Conservation (phyloP, 345 rosid species). For the Limnanthes douglasii region DNA sequence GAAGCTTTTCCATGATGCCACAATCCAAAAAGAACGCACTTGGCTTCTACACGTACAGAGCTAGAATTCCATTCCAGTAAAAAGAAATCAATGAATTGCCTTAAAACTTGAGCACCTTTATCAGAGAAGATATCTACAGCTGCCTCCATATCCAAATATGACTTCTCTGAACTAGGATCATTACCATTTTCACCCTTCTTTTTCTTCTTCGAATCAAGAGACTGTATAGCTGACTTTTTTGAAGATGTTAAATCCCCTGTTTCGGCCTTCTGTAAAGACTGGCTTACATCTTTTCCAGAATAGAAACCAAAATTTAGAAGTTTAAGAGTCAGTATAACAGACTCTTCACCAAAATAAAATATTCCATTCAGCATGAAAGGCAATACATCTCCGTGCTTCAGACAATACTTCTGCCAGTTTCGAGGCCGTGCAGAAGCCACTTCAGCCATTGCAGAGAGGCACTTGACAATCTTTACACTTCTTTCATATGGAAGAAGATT, state of each 20-base stretch:
- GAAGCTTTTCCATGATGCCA: constrained; percentile 91
- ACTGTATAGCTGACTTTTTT: constrained; percentile 48
- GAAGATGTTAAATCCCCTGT: constrained; percentile 43
- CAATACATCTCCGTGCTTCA: constrained; percentile 70
- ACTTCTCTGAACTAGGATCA: constrained; percentile 71
- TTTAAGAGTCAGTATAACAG: constrained; percentile 82
- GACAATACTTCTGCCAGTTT: constrained; percentile 97
- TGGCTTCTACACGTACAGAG: constrained; percentile 89
- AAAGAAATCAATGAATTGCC: constrained; percentile 85
- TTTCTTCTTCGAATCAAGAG: constrained; percentile 77
- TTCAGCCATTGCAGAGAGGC: constrained; percentile 86
- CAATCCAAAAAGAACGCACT: constrained; percentile 73
- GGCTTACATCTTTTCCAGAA: constrained; percentile 72
- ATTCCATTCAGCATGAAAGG: constrained; percentile 65
- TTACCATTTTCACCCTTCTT: constrained; percentile 80
- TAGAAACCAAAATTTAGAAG: constrained; percentile 78
- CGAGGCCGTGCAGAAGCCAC: constrained; percentile 90
- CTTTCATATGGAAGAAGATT: constrained; percentile 73
- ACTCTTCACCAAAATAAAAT: constrained; percentile 86
- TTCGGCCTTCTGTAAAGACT: constrained; percentile 48
- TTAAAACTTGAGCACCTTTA: constrained; percentile 57
- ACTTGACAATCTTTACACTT: constrained; percentile 88
- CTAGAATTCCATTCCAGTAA: constrained; percentile 93
- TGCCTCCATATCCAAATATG: constrained; percentile 84
- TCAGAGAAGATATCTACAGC: constrained; percentile 60